Evolutionary conservation across 176 grass and related monocot genomes (phyloP), one percentile per base, ranked within the genome.

Genomic region (Chloris gayana): DNA sequence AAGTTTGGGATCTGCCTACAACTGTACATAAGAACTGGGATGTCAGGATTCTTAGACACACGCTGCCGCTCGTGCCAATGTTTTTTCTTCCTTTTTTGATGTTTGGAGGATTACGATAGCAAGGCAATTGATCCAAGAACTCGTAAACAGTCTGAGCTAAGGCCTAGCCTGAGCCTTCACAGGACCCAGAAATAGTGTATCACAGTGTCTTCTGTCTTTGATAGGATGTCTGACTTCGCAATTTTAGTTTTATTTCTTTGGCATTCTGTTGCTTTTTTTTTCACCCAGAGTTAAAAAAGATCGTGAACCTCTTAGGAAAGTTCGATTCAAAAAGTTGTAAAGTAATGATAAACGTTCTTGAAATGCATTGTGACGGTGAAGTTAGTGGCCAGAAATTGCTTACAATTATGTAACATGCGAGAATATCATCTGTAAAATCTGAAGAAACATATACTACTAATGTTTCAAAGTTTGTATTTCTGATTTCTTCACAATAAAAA

Each of bases 11-110:
- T 51, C 50, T 37, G 18, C 39, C 54, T 72, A 44, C 68, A 64
- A 58, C 24, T 84, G 68, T 84, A 74, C 31, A 74, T 79, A 50
- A 9, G 35, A 22, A 4, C 80, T 82, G 54, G 58, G 32, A n/a
- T 77, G 73, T 72, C 57, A 46, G 57, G 54, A 44, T 32, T 87
- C 17, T 42, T 58, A 32, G 78, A 53, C 44, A 69, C 31, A 69
- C 31, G 72, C 56, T 14, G 35, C 49, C 45, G 49, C 58, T 14
- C 7, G n/a, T 68, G 17, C 53, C 46, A 31, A 10, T 53, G 22
- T 31, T 35, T 21, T 53, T 65, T 64, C 10, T 2, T 3, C 1
- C 0, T 13, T 3, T 37, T 19, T 9, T 24, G 71, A 30, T 38
- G 24, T 11, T 50, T 50, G 14, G 21, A 56, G 21, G 53, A 59